Base-by-base conservation (phyloP, 2,329 filamentous ascomycete genomes). In the Cladorrhinum sp. region DNA sequence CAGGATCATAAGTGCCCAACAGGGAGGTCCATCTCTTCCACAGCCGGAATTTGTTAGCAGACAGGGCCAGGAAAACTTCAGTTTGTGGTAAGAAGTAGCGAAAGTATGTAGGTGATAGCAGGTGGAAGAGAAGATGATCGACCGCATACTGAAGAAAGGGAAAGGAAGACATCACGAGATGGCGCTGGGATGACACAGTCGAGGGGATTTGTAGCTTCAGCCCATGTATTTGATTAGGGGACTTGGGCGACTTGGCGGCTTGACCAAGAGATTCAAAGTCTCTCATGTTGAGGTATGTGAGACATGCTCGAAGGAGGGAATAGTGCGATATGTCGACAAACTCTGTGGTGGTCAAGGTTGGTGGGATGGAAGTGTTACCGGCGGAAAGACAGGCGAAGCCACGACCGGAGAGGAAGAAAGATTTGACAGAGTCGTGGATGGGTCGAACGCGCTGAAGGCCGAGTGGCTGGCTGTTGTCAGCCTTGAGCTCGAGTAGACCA, bases 1-100 rank as follows among this genome's bases (percentile, higher is more conserved):
- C 62, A 2, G 70, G 59, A 6, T 69, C 68, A 2, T 63, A 57
- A 12, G 60, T 58, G 2, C 70, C 70, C 10, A 74, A 38, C 6
- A 74, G 61, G 5, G 65, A 62, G 0, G 71, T 74, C 73, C 73
- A 75, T 3, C 72, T 62, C 29, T 68, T 64, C 72, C 72, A 75
- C n/a, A 75, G 62, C 0, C 71, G 67, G 59, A 67, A 72, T 0
- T 65, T 27, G 50, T 72, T 63, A 1, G 65, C 66, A 1, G 69
- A 59, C 2, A 75, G 57, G 1, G 65, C 38, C 1, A 55, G 45
- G 5, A 75, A 58, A 1, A 75, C 45, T 2, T 66, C 64, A 4
- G 55, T 57, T 59, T 74, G 73, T 2, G 73, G 73, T 1, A 73
- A 65, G 58, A 73, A 70, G 60, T 73, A 72, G 8, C 71, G 68